Evolutionary conservation across 768 basidiomycete genomes (phyloP), one percentile per base, ranked within the genome.

Genomic region (Rhodocollybia butyracea): DNA sequence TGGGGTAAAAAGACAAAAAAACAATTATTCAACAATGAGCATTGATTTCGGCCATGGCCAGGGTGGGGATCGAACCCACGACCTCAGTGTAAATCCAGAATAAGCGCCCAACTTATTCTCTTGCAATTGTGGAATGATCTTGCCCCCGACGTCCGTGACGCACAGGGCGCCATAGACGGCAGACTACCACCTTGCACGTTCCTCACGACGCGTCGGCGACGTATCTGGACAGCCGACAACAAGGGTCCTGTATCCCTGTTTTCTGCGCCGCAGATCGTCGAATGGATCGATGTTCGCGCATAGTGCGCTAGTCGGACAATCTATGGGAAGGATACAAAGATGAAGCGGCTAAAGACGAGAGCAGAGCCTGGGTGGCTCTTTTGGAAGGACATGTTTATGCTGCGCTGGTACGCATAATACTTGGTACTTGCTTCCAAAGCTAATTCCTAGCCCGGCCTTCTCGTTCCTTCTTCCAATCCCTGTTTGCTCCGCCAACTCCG

Each of bases 281-380:
- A 79, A 13, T 94, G 91, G 91, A 88, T 80, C 4, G 86, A 88
- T 60, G 71, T 71, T 83, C 3, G 75, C 64, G 26, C 63, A 60
- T 3, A 65, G 71, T n/a, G 70, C 70, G 27, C 63, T 64, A 12
- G 73, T n/a, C n/a, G n/a, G 73, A 76, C 19, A 68, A 71, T 54
- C 66, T 74, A 4, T 69, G 88, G 30, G 87, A 91, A 64, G 91
- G 90, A 11, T 92, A 89, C 65, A 76, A 67, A 32, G 77, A 87
- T 59, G 73, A 78, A 45, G 68, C 71, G 19, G 74, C 86, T 22
- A 75, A 78, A 46, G 84, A 89, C 61, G 91, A 94, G 67, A 88
- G 88, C 61, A 78, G 83, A 40, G 91, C 91, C 1, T 94, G 91
- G 91, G 80, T 91, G 24, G 74, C 88, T 2, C 76, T 94, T 30